These are phyloP conservation scores for Simmondsia chinensis DNA, from an alignment of 148 eudicot species.

Conservation along the genomic window DNA sequence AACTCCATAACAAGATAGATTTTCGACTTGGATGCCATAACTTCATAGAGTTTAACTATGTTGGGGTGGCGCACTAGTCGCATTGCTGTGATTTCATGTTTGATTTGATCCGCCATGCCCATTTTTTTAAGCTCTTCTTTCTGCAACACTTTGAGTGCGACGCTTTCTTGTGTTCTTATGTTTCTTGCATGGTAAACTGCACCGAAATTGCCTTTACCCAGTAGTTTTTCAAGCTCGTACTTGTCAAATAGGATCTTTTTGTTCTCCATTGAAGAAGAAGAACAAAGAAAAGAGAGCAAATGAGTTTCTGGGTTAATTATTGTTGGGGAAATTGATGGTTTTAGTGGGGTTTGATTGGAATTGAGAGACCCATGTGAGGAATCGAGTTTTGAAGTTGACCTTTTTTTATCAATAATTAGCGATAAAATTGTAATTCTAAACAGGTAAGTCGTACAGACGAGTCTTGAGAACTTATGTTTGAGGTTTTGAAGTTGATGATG, in stretches of 20 bases:
- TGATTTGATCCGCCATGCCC: constrained; percentile 17
- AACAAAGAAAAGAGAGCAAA: neutral
- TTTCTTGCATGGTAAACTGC: constrained; percentile 6
- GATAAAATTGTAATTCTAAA: no score
- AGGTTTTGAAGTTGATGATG: no score
- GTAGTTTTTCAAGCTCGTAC: constrained; percentile 9
- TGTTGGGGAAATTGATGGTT: neutral
- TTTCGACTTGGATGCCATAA: constrained; percentile 13
- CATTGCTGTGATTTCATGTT: constrained; percentile 12
- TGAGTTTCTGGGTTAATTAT: neutral
- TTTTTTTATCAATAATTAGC: no score
- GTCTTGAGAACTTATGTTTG: no score
- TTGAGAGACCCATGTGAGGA: no score
- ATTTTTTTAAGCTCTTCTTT: constrained; percentile 6
- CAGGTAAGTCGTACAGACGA: no score
- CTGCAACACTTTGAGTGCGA: constrained; percentile 17
- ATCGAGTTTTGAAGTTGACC: no score
- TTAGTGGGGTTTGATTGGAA: no score
- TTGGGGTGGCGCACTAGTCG: constrained; percentile 12
- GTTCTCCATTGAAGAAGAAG: no score
- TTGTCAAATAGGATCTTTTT: constrained; percentile 4
- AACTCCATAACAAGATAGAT: constrained; percentile 21
- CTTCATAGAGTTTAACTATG: constrained; percentile 16
- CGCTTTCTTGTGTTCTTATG: constrained; percentile 2
- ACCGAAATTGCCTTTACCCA: constrained; percentile 11